These are phyloP conservation scores for Ceratocystis albifundus DNA, from an alignment of 2,329 filamentous ascomycete genomes.

Conservation along the genomic window DNA sequence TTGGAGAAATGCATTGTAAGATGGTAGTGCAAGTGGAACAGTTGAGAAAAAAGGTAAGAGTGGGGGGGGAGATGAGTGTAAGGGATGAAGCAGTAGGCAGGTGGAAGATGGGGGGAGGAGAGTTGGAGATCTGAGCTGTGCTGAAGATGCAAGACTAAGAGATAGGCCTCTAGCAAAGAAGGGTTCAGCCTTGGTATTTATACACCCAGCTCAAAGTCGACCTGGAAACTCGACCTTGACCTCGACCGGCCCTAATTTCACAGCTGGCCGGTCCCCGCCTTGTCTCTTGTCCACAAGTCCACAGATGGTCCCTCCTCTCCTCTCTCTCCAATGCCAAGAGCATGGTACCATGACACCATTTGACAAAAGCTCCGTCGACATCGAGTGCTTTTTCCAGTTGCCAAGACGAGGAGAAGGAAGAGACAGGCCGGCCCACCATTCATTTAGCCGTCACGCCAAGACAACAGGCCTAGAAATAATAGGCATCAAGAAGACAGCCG, in stretches of 20 bases:
- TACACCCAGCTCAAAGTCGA: not conserved
- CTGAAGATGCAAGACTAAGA: not conserved
- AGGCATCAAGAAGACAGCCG: too few species aligned
- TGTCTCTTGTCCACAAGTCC: not conserved
- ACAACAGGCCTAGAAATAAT: too few species aligned
- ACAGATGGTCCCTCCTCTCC: not conserved
- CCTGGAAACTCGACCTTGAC: too few species aligned
- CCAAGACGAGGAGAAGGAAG: not conserved
- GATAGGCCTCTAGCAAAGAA: not conserved
- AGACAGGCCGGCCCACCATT: not conserved
- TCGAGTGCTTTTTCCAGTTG: not conserved
- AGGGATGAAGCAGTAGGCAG: not conserved
- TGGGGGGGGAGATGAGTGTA: not conserved
- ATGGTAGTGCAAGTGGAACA: not conserved
- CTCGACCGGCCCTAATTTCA: not conserved
- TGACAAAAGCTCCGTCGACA: not conserved
- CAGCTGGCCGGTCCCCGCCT: not conserved
- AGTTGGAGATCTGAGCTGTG: not conserved
- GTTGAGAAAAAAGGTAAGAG: not conserved
- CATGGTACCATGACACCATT: not conserved
- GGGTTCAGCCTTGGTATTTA: not conserved
- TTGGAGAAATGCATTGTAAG: slow-evolving; percentile 2
- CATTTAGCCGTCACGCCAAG: not conserved
- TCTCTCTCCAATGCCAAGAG: not conserved
- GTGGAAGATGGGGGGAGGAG: not conserved